These are phyloP conservation scores for Schrenkiella parvula DNA, from an alignment of 345 rosid species.

Conservation along the genomic window DNA sequence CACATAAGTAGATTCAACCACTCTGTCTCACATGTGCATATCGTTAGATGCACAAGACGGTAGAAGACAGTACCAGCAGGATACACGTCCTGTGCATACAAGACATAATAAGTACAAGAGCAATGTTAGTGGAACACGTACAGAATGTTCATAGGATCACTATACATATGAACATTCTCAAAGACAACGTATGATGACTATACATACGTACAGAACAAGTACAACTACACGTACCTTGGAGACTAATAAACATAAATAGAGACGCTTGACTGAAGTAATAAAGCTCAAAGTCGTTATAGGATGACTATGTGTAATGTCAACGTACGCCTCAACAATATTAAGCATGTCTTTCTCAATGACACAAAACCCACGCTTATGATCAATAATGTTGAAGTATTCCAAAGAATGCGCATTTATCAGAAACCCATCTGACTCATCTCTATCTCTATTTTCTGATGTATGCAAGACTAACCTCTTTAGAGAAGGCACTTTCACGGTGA, in stretches of 20 bases:
- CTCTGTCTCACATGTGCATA: constrained; percentile 17
- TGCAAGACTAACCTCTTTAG: not conserved
- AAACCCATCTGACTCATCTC: not conserved
- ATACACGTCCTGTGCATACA: not conserved
- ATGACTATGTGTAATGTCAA: not conserved
- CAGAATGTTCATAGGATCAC: too few species aligned
- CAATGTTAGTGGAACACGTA: too few species aligned
- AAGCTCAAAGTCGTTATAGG: not conserved
- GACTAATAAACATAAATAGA: not conserved
- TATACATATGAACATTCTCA: too few species aligned
- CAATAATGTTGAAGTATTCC: not conserved
- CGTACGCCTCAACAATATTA: not conserved
- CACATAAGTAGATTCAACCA: constrained; percentile 11
- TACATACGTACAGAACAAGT: too few species aligned
- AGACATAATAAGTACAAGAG: not conserved
- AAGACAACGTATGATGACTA: too few species aligned
- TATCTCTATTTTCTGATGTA: not conserved
- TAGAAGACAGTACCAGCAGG: not conserved
- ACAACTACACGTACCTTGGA: not conserved
- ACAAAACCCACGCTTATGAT: not conserved
- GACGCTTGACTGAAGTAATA: constrained; percentile 14
- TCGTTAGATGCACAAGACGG: not conserved
- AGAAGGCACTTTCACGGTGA: not conserved
- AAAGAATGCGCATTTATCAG: constrained; percentile 17
- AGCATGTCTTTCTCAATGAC: not conserved